phyloP scores from a whole-genome alignment of 768 basidiomycete species.

The Neoboletus brunneissimus region DNA sequence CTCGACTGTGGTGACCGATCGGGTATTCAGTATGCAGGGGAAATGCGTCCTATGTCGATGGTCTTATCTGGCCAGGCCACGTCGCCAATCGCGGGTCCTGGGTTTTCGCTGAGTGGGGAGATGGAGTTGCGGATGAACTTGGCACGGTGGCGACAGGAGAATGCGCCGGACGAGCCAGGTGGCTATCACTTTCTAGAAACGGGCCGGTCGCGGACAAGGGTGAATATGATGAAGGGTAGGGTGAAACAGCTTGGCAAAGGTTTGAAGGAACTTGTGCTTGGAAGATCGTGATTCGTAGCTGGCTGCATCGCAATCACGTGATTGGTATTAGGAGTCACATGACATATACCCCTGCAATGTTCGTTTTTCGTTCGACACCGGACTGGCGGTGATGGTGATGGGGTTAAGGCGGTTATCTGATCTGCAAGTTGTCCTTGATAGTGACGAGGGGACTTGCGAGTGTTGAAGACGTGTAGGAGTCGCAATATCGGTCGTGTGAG shows the following conservation, averaged over 20 bases:
- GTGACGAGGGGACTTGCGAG: neutral
- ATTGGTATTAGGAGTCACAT: conserved; percentile 2
- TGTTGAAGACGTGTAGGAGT: neutral
- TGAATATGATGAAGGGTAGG: conserved; percentile 24
- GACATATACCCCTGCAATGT: conserved; percentile 7
- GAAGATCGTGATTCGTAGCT: conserved; percentile 18
- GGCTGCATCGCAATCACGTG: conserved; percentile 1
- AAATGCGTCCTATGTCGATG: conserved; percentile 32
- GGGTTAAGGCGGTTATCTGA: neutral
- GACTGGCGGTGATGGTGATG: neutral
- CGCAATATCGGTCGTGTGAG: conserved; percentile 7
- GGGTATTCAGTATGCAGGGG: conserved; percentile 13
- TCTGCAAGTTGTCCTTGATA: neutral
- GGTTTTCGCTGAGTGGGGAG: conserved; percentile 59
- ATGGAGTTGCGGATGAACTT: conserved; percentile 57
- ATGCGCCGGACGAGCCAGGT: conserved; percentile 31
- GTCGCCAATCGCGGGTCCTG: conserved; percentile 25
- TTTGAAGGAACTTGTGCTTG: conserved; percentile 31
- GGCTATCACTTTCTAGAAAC: conserved; percentile 32
- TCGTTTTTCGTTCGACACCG: neutral
- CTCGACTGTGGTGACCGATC: conserved; percentile 29
- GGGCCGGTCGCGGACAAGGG: conserved; percentile 16
- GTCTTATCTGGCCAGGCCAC: conserved; percentile 20
- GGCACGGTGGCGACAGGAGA: conserved; percentile 36
- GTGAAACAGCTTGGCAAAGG: conserved; percentile 32